Evolutionary conservation across 768 basidiomycete genomes (phyloP), one percentile per base, ranked within the genome.

Genomic region (Hygrophoropsis aurantiaca): DNA sequence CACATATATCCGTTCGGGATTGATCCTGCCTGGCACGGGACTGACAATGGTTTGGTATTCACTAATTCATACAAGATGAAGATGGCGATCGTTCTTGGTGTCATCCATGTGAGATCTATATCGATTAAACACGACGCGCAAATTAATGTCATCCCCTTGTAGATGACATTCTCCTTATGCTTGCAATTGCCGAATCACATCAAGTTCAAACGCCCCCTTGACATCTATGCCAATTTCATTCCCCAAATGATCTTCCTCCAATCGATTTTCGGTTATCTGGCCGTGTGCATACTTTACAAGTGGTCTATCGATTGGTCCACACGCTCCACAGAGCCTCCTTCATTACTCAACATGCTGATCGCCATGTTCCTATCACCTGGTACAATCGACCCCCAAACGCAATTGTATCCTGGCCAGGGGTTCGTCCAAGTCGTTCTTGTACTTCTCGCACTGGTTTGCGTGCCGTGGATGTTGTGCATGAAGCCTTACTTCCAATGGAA

Each of bases 21-120:
- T 52, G 97, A 99, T 65, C 94, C 94, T 42, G 84, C 73, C 40
- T 99, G 97, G 97, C 94, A 97, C 61, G 91, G 85, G 16, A 79
- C 94, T 5, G 90, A 91, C 54, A 99, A 99, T 61, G 76, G 75
- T 2, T 77, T 99, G 49, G 84, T 97, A 35, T 99, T 98, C 69
- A 88, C 87, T 43, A 99, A 99, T 70, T 97, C 94, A 32, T 95
- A 95, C 75, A 99, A 98, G 84, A 99, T 99, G 97, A 98, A 99
- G 74, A 93, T 98, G 92, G 90, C 92, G 18, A 85, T 99, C 60
- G 82, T 98, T 27, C 69, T 99, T 44, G 97, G 97, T 65, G 94
- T 99, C 54, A 88, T 89, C 50, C 95, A 99, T 67, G 95, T 97
- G 71, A 57, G 84, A 70, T 42, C 35, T 32, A n/a, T 30, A 46